Conservation (phyloP, 1,284 basidiomycete genomes). For the Schizophyllum commune region DNA sequence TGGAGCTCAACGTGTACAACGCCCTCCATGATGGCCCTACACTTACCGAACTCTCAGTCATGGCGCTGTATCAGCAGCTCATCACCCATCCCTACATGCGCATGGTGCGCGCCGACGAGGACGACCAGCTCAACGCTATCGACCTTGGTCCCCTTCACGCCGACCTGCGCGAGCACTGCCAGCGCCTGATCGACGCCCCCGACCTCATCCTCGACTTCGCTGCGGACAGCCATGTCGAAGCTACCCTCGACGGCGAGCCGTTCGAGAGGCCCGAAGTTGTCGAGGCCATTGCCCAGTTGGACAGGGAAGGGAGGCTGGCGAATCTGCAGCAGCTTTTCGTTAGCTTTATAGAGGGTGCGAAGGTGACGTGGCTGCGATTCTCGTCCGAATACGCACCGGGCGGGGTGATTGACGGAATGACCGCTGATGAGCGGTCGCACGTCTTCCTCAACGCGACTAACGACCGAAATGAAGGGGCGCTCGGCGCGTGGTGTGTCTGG, state of each 20-base stretch:
- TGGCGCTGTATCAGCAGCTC: conserved; percentile 21
- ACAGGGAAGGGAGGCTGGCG: conserved; percentile 14
- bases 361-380: conserved; percentile 18
- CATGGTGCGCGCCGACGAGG: conserved; percentile 14
- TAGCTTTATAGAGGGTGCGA: conserved; percentile 11
- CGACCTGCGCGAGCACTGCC: conserved; percentile 14
- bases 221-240: conserved; percentile 8
- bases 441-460: too few relatives aligned
- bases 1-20: conserved; percentile 26
- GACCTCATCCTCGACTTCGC: conserved; percentile 16
- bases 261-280: conserved; percentile 7
- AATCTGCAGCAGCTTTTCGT: conserved; percentile 8
- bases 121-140: conserved; percentile 18
- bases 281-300: conserved; percentile 6
- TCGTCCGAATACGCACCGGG: conserved; percentile 19
- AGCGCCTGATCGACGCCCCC: conserved; percentile 21
- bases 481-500: conserved; percentile 1
- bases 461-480: too few relatives aligned
- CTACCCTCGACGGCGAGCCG: conserved; percentile 19
- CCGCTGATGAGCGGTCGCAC: too few relatives aligned
- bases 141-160: conserved; percentile 21
- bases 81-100: conserved; percentile 22
- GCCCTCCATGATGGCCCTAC: conserved; percentile 25
- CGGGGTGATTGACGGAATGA: too few relatives aligned
- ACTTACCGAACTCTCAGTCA: conserved; percentile 26